phyloP scores from a whole-genome alignment of 768 basidiomycete genomes.

The Hericium rajendrae region DNA sequence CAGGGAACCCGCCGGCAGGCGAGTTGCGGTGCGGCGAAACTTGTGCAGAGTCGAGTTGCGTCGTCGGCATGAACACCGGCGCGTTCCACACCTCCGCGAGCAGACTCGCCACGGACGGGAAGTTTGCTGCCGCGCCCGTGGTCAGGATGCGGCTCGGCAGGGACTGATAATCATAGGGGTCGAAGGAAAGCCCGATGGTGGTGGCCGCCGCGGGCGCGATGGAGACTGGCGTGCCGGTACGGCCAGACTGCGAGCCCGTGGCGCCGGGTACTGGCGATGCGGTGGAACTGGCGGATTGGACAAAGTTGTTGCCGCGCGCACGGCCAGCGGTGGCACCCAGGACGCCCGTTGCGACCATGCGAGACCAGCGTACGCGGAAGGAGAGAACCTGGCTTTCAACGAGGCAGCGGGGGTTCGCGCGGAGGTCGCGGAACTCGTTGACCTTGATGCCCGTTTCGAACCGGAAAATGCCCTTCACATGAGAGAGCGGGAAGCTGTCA shows the following conservation, averaged over 20 bases:
- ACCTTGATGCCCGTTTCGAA: conserved; percentile 87
- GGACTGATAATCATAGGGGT: conserved; percentile 63
- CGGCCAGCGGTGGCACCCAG: conserved; percentile 36
- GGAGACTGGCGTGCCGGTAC: conserved; percentile 11
- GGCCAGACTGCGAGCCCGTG: neutral
- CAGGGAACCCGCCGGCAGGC: conserved; percentile 59
- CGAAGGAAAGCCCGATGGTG: conserved; percentile 42
- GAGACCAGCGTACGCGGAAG: conserved; percentile 76
- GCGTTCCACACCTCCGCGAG: conserved; percentile 80
- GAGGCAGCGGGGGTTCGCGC: conserved; percentile 81
- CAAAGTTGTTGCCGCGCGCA: conserved; percentile 17
- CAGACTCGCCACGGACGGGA: conserved; percentile 72
- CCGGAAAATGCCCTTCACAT: conserved; percentile 78
- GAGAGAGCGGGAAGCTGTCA: conserved; percentile 64
- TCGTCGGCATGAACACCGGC: conserved; percentile 62
- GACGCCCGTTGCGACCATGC: conserved; percentile 60
- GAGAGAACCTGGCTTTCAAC: conserved; percentile 74
- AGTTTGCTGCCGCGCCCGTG: conserved; percentile 76
- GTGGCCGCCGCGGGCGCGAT: conserved; percentile 7
- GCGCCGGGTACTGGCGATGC: conserved; percentile 11
- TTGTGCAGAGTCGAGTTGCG: conserved; percentile 73
- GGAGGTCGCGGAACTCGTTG: conserved; percentile 78
- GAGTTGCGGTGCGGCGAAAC: conserved; percentile 63
- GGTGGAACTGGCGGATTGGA: conserved; percentile 10
- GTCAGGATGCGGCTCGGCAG: conserved; percentile 61